Base-by-base conservation (phyloP, 2,329 filamentous ascomycete species). In the Sporothrix luriei region DNA sequence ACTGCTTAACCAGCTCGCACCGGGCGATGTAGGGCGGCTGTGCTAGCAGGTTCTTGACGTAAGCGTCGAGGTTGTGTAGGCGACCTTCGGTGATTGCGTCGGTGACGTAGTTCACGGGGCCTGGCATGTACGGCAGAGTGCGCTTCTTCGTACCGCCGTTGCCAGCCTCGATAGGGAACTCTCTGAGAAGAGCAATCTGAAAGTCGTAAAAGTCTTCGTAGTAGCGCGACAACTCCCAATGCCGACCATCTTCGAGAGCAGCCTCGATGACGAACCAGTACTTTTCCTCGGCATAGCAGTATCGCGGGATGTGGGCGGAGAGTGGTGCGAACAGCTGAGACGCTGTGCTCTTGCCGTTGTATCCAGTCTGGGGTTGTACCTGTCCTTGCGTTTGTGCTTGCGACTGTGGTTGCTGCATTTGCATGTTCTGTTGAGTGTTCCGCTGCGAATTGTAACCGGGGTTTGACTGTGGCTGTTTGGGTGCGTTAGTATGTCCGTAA, bases 181-280 rank as follows among this genome's bases (percentile, higher is more conserved):
- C 92, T 57, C 93, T 94, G 64, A 99, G 87, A 10, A 99, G 88
- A 43, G 93, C 92, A 77, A 98, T 98, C 78, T 99, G 95, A 79
- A 98, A 94, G 79, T 98, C 95, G 81, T 98, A 99, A 78, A 99
- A 99, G 81, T 98, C 95, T 79, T 98, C 93, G 77, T 99, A 99
- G 77, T 97, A 95, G 73, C 95, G 89, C 51, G 93, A 94, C 65
- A 99, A 82, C 78, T 97, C 94, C 93, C 94, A 98, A 77, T 92
- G 90, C 61, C 92, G 87, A 62, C 93, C 94, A 77, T 98, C 94
- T 76, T 97, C 93, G 79, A 98, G 87, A 75, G 90, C 86, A 29
- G 92, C 93, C 78, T 97, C 94, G 71, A 99, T 94, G 68, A 97
- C 92, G 77, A 98, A 99, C 93, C 95, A 98, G 80, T 98, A 98